Evolutionary conservation across 257 asterid genomes (phyloP), one percentile per base, ranked within the genome.

Genomic region (Buddleja alternifolia): DNA sequence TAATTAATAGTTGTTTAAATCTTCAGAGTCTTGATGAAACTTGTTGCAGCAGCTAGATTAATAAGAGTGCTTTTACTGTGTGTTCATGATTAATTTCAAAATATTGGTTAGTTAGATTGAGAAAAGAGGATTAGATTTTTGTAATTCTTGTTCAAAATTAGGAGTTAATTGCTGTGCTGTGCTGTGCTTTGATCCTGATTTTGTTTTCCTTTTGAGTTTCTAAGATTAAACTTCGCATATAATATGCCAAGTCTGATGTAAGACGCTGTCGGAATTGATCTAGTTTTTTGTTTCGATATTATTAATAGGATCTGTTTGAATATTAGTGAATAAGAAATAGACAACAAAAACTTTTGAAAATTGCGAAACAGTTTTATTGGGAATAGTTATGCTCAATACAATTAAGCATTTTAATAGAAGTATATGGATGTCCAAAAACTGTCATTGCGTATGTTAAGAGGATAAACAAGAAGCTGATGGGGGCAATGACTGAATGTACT

Each of bases 401-500:
- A 54, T 44, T 63, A 59, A 44, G 60, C 40, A 20, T 6, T 19
- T 2, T 40, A 16, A 36, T 29, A 5, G 25, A 7, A 54, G 12
- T 7, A 52, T 5, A 8, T 40, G 44, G 25, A 14, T 21, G 10
- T 17, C 15, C 53, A 53, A 46, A 66, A 19, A 6, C 47, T 23
- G 1, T 57, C 7, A 34, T 46, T 37, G 69, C 21, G 36, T 17
- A 25, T 16, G 14, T 9, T 16, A 9, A n/a, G 41, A 10, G 45
- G 34, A 67, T 32, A 69, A 62, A 59, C 9, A 51, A 42, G 48
- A 40, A 15, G 40, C 47, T 72, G 23, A 62, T 40, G 23, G 34
- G 34, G 57, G 58, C 19, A 42, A 48, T 34, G 41, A 21, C 16
- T 4, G 23, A 15, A 53, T 15, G 34, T 42, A 14, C 3, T 8